Conservation (phyloP, 805 yeast species). For the Teunomyces gatunensis region DNA sequence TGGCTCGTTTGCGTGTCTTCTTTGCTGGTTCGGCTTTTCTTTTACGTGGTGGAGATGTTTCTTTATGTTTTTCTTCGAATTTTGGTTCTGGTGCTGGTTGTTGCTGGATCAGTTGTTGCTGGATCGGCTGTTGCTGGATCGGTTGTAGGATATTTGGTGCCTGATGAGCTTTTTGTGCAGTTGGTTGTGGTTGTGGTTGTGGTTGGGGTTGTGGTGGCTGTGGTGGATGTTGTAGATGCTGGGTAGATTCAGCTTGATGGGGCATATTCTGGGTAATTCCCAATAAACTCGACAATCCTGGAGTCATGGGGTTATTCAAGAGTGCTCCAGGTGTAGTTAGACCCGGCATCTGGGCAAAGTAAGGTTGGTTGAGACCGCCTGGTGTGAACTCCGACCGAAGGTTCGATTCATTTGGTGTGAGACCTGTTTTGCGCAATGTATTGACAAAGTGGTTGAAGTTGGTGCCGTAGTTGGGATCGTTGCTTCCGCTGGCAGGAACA, state of each 20-base stretch:
- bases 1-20: constrained; percentile 7
- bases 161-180: constrained; percentile 1
- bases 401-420: constrained; percentile 75
- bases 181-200: constrained; percentile 6
- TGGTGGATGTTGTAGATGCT: constrained; percentile 6
- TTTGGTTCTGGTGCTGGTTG: constrained; percentile 1
- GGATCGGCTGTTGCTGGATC: constrained; percentile 11
- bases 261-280: constrained; percentile 23
- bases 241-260: constrained; percentile 3
- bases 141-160: constrained; percentile 6
- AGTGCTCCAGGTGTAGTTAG: constrained; percentile 39
- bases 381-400: constrained; percentile 73
- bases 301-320: constrained; percentile 47
- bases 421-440: constrained; percentile 49
- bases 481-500: background rate
- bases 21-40: constrained; percentile 1
- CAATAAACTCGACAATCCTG: constrained; percentile 42
- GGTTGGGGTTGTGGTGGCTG: constrained; percentile 8
- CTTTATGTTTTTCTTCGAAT: background rate
- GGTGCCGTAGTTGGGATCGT: constrained; percentile 7
- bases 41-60: background rate
- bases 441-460: constrained; percentile 26
- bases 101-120: constrained; percentile 6
- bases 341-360: constrained; percentile 36
- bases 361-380: constrained; percentile 36